A percentile compares a stretch with the other conserved stretches of the same genome.
phyloP scores from a whole-genome alignment of 176 grass and related monocot genomes.

The Oryza nivara region DNA sequence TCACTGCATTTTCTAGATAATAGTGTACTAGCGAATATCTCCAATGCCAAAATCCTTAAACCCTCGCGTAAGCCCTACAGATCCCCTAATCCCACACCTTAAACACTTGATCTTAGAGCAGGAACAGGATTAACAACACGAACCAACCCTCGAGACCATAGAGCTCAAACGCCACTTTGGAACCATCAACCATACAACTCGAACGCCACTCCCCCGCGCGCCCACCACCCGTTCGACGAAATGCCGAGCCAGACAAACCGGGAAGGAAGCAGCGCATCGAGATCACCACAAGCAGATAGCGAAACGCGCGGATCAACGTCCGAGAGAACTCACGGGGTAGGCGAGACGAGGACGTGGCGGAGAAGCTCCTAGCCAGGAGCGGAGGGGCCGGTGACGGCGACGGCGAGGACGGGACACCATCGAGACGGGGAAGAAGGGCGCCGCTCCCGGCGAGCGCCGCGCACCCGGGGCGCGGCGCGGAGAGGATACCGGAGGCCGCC shows the following conservation, averaged over 20 bases:
- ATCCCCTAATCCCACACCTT: neutral
- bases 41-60: constrained; percentile 31
- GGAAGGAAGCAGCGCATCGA: neutral
- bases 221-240: constrained; percentile 53
- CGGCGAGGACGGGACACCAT: constrained; percentile 13
- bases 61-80: neutral
- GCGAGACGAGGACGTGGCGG: constrained; percentile 31
- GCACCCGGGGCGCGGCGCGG: neutral
- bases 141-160: neutral
- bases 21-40: neutral
- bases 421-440: constrained; percentile 16
- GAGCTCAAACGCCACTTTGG: neutral
- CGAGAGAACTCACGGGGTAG: constrained; percentile 21
- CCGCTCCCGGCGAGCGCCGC: neutral
- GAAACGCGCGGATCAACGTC: neutral
- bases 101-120: neutral
- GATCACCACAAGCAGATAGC: neutral
- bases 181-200: constrained; percentile 12
- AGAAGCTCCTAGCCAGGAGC: constrained; percentile 43
- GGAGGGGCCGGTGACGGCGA: constrained; percentile 27
- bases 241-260: constrained; percentile 34
- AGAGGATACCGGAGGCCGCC: constrained; percentile 9
- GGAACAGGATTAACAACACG: neutral
- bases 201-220: neutral
- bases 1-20: neutral